Conservation (phyloP, 768 basidiomycete genomes). For the Plicaturopsis crispa region DNA sequence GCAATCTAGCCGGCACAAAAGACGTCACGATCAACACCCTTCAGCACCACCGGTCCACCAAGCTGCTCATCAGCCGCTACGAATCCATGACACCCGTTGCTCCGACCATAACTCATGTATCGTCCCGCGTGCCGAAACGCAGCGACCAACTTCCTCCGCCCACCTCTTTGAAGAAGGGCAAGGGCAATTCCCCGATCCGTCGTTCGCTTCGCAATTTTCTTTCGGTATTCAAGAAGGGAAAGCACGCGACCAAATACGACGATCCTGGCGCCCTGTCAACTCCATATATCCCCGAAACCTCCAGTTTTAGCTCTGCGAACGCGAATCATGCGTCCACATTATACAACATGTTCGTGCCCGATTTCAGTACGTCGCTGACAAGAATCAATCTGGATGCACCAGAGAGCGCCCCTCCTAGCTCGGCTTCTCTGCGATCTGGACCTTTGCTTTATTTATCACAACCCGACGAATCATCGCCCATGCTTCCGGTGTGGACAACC, state of each 20-base stretch:
- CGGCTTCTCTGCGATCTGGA: conserved; percentile 19
- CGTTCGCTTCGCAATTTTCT: conserved; percentile 59
- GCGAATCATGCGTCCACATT: no score
- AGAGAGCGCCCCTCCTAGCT: no score
- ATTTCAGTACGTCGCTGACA: no score
- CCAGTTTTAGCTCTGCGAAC: no score
- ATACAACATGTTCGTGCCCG: no score
- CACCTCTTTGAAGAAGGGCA: conserved; percentile 26
- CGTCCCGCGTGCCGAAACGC: conserved; percentile 9
- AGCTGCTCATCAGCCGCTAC: conserved; percentile 44
- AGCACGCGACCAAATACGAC: conserved; percentile 15
- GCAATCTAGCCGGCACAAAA: no score
- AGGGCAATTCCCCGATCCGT: conserved; percentile 46
- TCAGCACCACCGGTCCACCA: conserved; percentile 33
- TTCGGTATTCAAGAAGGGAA: conserved; percentile 50
- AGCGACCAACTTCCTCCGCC: conserved; percentile 11
- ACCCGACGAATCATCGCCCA: conserved; percentile 12
- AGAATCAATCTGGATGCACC: no score
- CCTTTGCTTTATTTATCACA: conserved; percentile 40
- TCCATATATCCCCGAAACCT: no score
- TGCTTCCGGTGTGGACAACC: conserved; percentile 40
- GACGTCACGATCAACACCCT: no score
- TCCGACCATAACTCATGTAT: conserved; percentile 7
- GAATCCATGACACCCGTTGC: conserved; percentile 32
- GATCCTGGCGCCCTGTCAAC: conserved; percentile 8